Evolutionary conservation across 1,139 yeast genomes (phyloP).

Genomic region (Casaregolazyma suthepensis): DNA sequence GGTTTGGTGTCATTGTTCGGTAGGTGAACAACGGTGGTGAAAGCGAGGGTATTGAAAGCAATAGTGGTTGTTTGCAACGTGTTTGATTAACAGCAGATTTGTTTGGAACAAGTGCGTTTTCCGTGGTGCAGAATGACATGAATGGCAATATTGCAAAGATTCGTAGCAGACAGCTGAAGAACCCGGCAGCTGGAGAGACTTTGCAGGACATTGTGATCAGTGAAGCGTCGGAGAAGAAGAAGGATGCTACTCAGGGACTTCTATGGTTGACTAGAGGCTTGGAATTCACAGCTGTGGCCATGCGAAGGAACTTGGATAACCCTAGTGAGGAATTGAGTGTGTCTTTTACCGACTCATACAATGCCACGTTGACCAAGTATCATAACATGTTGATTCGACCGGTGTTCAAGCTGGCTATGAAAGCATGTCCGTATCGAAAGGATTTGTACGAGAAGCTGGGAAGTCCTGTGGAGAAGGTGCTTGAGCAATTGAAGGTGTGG

Average conservation of each 20-base stretch:
- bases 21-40: slow-evolving; percentile 23
- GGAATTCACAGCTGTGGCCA: slow-evolving; percentile 82
- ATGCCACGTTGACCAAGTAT: slow-evolving; percentile 70
- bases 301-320: slow-evolving; percentile 65
- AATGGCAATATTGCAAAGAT: slow-evolving; percentile 78
- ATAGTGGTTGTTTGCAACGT: too few species aligned
- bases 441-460: slow-evolving; percentile 82
- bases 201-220: slow-evolving; percentile 69
- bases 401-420: slow-evolving; percentile 88
- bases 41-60: neutral
- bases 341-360: slow-evolving; percentile 78
- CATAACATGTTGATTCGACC: slow-evolving; percentile 82
- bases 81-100: slow-evolving; percentile 39
- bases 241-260: slow-evolving; percentile 86
- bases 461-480: slow-evolving; percentile 47
- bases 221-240: slow-evolving; percentile 58
- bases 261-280: slow-evolving; percentile 80
- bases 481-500: slow-evolving; percentile 63
- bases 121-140: slow-evolving; percentile 84
- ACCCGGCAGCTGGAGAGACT: slow-evolving; percentile 59
- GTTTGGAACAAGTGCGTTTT: slow-evolving; percentile 78
- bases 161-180: slow-evolving; percentile 55
- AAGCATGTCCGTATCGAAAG: slow-evolving; percentile 88
- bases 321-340: slow-evolving; percentile 61
- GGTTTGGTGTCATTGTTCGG: slow-evolving; percentile 76